These are phyloP conservation scores for Ramaria sp. DNA, from an alignment of 768 basidiomycete genomes.

Conservation along the genomic window DNA sequence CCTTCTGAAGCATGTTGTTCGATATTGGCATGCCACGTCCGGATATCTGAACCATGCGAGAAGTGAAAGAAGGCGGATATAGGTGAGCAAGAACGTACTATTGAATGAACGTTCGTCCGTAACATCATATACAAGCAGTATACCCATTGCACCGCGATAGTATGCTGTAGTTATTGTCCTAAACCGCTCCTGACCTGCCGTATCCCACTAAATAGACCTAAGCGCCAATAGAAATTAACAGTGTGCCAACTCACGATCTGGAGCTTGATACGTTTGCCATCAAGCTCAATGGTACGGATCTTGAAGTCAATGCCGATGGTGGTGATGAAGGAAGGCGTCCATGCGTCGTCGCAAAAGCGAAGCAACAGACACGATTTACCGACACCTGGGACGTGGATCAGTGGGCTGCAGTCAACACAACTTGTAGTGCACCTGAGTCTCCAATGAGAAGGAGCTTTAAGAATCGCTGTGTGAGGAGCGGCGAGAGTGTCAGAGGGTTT, in stretches of 20 bases:
- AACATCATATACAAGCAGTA: constrained; percentile 96
- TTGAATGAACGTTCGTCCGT: constrained; percentile 93
- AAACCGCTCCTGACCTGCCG: constrained; percentile 97
- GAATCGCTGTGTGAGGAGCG: constrained; percentile 1
- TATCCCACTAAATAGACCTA: constrained; percentile 72
- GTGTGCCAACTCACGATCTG: constrained; percentile 66
- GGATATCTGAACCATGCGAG: constrained; percentile 59
- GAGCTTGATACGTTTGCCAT: constrained; percentile 97
- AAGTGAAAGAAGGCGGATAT: constrained; percentile 12
- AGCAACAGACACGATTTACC: constrained; percentile 94
- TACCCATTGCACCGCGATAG: constrained; percentile 98
- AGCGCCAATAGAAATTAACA: background rate
- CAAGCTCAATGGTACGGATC: constrained; percentile 97
- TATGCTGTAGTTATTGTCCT: constrained; percentile 98
- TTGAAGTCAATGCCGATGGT: constrained; percentile 99
- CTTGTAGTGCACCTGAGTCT: constrained; percentile 65
- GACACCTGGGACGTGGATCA: constrained; percentile 44
- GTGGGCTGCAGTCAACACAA: constrained; percentile 6
- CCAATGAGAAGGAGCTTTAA: constrained; percentile 85
- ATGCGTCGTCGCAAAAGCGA: constrained; percentile 98
- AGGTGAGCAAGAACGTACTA: constrained; percentile 43
- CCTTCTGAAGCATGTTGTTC: constrained; percentile 98
- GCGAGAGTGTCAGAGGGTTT: background rate
- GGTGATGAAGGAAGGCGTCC: constrained; percentile 98
- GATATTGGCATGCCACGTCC: constrained; percentile 96